Conservation (phyloP, 768 basidiomycete genomes). For the Naganishia onofrii region DNA sequence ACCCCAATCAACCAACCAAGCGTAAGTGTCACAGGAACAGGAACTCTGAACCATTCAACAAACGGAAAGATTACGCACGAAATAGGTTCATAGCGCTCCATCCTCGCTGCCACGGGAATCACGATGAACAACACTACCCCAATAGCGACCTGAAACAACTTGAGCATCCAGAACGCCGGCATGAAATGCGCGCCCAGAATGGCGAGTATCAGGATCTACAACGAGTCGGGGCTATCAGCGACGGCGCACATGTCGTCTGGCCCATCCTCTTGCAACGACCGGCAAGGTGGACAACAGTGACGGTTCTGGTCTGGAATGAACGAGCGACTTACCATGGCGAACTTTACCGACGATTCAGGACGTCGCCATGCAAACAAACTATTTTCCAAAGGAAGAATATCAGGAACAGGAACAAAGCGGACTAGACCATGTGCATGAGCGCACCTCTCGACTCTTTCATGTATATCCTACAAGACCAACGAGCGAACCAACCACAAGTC, state of each 20-base stretch:
- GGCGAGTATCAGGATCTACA: conserved; percentile 14
- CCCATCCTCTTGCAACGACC: too few species aligned
- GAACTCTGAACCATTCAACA: too few species aligned
- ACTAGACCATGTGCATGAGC: neutral
- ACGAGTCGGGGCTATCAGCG: neutral
- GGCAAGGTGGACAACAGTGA: too few species aligned
- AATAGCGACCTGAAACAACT: conserved; percentile 31
- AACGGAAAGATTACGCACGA: neutral
- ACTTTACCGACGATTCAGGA: conserved; percentile 23
- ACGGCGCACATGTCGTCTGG: too few species aligned
- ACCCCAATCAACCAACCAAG: too few species aligned
- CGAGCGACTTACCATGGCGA: conserved; percentile 23
- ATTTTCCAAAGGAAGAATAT: neutral
- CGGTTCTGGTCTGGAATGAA: too few species aligned
- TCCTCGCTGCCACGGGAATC: conserved; percentile 33
- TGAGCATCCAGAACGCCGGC: conserved; percentile 30
- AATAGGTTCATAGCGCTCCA: conserved; percentile 34
- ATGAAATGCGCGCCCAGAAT: conserved; percentile 23
- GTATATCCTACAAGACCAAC: conserved; percentile 36
- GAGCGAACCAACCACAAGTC: too few species aligned
- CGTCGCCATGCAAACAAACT: conserved; percentile 35
- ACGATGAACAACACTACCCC: conserved; percentile 34
- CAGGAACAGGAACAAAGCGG: neutral
- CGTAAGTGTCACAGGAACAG: too few species aligned
- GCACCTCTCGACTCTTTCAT: conserved; percentile 36